Conservation (phyloP, 2,329 filamentous ascomycete species). For the Fusarium acutatum region DNA sequence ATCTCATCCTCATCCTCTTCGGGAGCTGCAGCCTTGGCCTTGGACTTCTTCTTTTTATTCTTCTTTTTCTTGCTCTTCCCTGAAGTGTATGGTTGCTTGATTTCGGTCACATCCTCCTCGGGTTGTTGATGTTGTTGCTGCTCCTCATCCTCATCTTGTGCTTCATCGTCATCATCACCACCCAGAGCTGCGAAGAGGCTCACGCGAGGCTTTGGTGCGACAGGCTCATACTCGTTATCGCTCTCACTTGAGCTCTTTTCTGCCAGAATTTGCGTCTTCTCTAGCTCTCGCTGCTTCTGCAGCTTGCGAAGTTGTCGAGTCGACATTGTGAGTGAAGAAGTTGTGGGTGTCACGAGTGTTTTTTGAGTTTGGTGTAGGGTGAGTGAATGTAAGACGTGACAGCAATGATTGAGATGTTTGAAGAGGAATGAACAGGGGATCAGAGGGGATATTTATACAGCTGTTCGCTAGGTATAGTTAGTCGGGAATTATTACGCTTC, state of each 20-base stretch:
- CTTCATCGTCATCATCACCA: conserved; percentile 53
- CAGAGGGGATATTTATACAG: neutral
- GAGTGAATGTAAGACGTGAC: conserved; percentile 9
- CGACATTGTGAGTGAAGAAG: conserved; percentile 52
- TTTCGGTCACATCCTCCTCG: conserved; percentile 30
- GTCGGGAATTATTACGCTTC: neutral
- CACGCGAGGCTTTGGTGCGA: conserved; percentile 49
- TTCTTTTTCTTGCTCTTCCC: conserved; percentile 52
- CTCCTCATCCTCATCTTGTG: conserved; percentile 48
- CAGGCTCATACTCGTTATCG: conserved; percentile 44
- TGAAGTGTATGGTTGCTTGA: conserved; percentile 17
- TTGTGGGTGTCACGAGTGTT: neutral
- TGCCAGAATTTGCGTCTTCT: conserved; percentile 34
- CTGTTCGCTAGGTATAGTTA: neutral
- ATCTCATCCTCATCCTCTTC: conserved; percentile 61
- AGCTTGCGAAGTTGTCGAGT: conserved; percentile 62
- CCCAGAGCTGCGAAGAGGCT: conserved; percentile 64
- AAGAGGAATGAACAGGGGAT: neutral
- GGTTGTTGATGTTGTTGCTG: conserved; percentile 6
- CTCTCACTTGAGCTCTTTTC: conserved; percentile 39
- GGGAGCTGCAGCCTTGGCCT: conserved; percentile 34
- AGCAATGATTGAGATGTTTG: neutral
- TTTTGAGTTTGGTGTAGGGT: conserved; percentile 7
- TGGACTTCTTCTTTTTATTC: conserved; percentile 50
- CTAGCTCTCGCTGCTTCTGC: conserved; percentile 59